phyloP scores from a whole-genome alignment of 257 asterid genomes.

The Solanum habrochaites region DNA sequence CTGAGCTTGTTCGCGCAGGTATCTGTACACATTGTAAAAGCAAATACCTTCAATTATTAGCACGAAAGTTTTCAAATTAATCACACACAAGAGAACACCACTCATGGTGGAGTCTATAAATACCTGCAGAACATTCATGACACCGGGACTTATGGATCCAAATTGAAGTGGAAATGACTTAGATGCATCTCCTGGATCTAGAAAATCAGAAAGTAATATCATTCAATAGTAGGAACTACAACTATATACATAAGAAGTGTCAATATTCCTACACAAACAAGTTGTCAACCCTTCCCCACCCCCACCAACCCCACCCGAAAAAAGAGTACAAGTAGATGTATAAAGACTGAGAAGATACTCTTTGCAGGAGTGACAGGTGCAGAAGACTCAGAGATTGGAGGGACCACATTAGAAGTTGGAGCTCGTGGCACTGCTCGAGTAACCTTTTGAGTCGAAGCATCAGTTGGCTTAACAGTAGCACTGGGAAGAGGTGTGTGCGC shows the following conservation, averaged over 20 bases:
- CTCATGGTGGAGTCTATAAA: not conserved
- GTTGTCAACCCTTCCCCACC: not conserved
- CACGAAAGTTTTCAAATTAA: not conserved
- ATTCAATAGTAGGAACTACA: not conserved
- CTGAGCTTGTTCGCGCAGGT: conserved; percentile 52
- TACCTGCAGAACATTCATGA: conserved; percentile 83
- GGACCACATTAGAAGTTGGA: conserved; percentile 31
- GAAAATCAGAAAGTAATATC: not conserved
- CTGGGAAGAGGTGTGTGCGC: conserved; percentile 13
- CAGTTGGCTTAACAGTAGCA: conserved; percentile 14
- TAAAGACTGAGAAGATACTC: conserved; percentile 23
- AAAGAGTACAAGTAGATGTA: not conserved
- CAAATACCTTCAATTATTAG: not conserved
- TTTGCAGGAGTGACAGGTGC: conserved; percentile 43
- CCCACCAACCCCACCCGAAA: not conserved
- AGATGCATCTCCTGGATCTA: conserved; percentile 53
- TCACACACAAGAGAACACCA: not conserved
- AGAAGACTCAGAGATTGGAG: conserved; percentile 31
- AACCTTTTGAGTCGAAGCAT: conserved; percentile 29
- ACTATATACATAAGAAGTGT: not conserved
- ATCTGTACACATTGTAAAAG: conserved; percentile 27
- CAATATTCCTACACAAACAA: not conserved
- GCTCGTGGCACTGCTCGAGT: conserved; percentile 38
- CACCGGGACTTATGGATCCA: conserved; percentile 83
- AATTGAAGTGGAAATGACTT: conserved; percentile 68